phyloP scores from a whole-genome alignment of 257 asterid species.

The Henckelia pumila region DNA sequence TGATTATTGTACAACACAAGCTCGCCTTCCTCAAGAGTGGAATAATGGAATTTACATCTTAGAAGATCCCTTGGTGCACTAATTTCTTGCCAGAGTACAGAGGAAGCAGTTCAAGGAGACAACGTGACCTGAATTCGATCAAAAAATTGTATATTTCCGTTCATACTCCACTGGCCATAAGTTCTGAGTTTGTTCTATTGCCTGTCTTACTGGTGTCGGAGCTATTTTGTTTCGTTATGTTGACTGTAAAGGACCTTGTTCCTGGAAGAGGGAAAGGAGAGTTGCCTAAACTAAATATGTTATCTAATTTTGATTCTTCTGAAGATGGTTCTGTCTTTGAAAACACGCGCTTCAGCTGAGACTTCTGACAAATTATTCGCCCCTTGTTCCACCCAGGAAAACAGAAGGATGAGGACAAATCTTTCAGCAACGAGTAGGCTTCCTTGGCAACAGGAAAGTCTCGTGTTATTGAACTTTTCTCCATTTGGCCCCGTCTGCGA shows the following conservation, averaged over 20 bases:
- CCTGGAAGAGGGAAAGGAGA: constrained; percentile 51
- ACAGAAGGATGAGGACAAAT: constrained; percentile 70
- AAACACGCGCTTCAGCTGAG: constrained; percentile 72
- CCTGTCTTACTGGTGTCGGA: constrained; percentile 29
- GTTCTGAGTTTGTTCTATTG: constrained; percentile 44
- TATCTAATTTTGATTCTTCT: constrained; percentile 39
- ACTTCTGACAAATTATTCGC: constrained; percentile 73
- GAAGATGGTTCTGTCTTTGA: constrained; percentile 42
- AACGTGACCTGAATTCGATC: constrained; percentile 17
- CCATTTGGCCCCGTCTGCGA: constrained; percentile 83
- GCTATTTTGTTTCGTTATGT: constrained; percentile 35
- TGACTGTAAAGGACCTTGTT: constrained; percentile 30
- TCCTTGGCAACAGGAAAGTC: constrained; percentile 88
- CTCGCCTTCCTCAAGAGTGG: constrained; percentile 16
- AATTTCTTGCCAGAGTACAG: constrained; percentile 14
- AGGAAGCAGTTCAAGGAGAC: constrained; percentile 9
- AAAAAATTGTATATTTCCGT: constrained; percentile 19
- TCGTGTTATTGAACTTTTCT: constrained; percentile 73
- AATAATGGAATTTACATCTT: constrained; percentile 12
- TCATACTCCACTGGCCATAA: constrained; percentile 63
- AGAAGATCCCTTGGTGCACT: constrained; percentile 14
- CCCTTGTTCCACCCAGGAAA: constrained; percentile 94
- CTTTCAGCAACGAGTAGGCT: constrained; percentile 70
- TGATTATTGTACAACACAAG: constrained; percentile 8
- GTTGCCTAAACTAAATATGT: constrained; percentile 41